These are phyloP conservation scores for Angophora floribunda DNA, from an alignment of 345 rosid species.

Conservation along the genomic window DNA sequence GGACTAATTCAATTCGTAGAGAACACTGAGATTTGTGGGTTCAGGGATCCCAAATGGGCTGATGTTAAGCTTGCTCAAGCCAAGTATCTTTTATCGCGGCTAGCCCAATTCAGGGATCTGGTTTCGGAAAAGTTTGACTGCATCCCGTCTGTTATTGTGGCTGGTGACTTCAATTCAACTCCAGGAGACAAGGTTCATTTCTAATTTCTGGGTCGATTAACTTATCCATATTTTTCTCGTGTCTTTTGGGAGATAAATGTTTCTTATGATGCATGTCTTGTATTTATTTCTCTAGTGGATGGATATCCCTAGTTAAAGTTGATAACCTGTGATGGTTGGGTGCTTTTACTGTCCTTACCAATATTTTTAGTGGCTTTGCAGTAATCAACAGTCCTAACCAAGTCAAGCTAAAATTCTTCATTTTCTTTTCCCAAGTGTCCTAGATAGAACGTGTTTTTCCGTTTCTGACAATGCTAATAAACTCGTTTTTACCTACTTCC, in stretches of 20 bases:
- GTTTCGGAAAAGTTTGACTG: constrained; percentile 55
- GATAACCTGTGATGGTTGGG: neutral
- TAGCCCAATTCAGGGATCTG: constrained; percentile 46
- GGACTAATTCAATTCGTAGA: neutral
- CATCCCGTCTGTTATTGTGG: constrained; percentile 48
- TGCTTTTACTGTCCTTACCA: neutral
- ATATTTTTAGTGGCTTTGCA: neutral
- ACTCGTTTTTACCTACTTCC: neutral
- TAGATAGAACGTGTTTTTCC: neutral
- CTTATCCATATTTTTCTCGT: neutral
- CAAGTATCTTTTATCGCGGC: constrained; percentile 55
- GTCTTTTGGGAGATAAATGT: neutral
- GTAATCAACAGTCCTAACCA: neutral
- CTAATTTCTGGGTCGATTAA: neutral
- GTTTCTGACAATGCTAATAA: neutral
- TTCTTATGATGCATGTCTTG: neutral
- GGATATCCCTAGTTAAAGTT: neutral
- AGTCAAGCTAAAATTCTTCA: neutral
- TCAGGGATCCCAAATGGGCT: constrained; percentile 89
- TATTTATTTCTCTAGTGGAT: neutral
- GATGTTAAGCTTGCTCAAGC: constrained; percentile 99
- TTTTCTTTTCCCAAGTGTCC: neutral
- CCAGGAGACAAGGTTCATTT: constrained; percentile 66
- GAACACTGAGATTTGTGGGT: neutral
- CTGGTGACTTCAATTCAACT: constrained; percentile 94